phyloP scores from a whole-genome alignment of 495 filamentous ascomycete genomes.

The Podospora appendiculata region DNA sequence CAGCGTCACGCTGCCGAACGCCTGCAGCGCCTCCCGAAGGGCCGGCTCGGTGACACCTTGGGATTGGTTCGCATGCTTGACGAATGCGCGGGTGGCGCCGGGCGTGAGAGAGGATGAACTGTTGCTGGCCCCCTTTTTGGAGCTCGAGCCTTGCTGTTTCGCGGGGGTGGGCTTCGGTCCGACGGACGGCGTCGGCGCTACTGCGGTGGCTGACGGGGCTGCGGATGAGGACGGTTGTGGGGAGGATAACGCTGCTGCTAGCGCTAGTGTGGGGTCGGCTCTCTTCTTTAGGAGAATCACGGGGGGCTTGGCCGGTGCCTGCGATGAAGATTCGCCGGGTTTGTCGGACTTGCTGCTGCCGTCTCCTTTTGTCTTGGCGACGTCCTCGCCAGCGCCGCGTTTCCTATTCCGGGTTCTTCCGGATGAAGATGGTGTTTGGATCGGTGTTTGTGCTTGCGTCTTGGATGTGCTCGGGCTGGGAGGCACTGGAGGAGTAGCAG shows the following conservation, averaged over 20 bases:
- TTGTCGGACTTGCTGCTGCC: conserved; percentile 7
- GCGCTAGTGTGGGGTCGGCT: conserved; percentile 6
- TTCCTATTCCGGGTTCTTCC: conserved; percentile 17
- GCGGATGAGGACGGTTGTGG: conserved; percentile 6
- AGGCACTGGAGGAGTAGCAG: conserved; percentile 1
- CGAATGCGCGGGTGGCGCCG: conserved; percentile 67
- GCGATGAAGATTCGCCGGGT: conserved; percentile 4
- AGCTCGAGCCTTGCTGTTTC: conserved; percentile 10
- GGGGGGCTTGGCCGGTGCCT: conserved; percentile 17
- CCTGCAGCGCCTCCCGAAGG: conserved; percentile 61
- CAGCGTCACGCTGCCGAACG: conserved; percentile 61
- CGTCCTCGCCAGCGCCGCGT: conserved; percentile 18
- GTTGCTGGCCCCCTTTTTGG: conserved; percentile 17
- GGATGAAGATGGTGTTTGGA: conserved; percentile 17
- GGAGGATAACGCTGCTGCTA: neutral
- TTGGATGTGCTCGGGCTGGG: conserved; percentile 3
- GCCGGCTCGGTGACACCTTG: conserved; percentile 81
- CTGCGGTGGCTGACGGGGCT: conserved; percentile 15
- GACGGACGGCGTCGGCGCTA: conserved; percentile 5
- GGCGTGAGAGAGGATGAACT: conserved; percentile 16
- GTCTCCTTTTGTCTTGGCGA: conserved; percentile 11
- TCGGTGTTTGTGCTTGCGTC: neutral
- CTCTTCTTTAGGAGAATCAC: conserved; percentile 35
- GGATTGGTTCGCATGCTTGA: conserved; percentile 87
- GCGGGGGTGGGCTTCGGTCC: conserved; percentile 21